Evolutionary conservation across 352 stramenopile genomes (phyloP), one percentile per base, ranked within the genome.

Genomic region (Phytophthora vignae): DNA sequence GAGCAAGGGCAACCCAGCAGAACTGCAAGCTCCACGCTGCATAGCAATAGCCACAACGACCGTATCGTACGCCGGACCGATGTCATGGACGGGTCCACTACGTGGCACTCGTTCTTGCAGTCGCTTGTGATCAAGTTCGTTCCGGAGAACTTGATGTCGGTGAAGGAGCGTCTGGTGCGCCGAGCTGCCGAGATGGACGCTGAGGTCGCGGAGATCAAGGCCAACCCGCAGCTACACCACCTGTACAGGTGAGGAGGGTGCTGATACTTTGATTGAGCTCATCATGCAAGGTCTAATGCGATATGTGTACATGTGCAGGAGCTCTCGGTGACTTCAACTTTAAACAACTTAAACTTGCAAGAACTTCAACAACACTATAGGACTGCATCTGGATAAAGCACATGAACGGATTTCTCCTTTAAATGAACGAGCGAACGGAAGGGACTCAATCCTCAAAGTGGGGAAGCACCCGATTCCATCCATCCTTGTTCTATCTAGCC

Each of bases 91-190:
- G 63, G 57, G 2, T 84, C 64, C 5, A 77, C 74, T 19, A 75
- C 76, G 19, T 95, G 88, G 88, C 74, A 83, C 42, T 74, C 61
- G 11, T 92, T 95, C 61, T 54, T 93, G 61, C 64, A 91, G 60
- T 78, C 78, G 31, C 49, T 95, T 22, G 79, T 84, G 14, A 67
- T 92, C 63, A 89, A 92, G 52, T 95, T 95, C 38, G 82, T 89
- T 14, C 80, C 83, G 11, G 77, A 91, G 15, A 78, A 83, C 46
- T 85, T 92, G 76, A 71, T 88, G 25, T 77, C 78, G 0, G 72
- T 93, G 22, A 85, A 92, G 25, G 85, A 93, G 69, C 80, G 87
- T 17, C 74, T 93, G 4, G 71, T 93, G 48, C 73, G 75, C 48
- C 83, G 80, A 15, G 80, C 78, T 0, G 60, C 73, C 2, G 74